A percentile compares a stretch with the other conserved stretches of the same genome.
Conservation (phyloP, 179 eudicot species). For the Vitellaria paradoxa region DNA sequence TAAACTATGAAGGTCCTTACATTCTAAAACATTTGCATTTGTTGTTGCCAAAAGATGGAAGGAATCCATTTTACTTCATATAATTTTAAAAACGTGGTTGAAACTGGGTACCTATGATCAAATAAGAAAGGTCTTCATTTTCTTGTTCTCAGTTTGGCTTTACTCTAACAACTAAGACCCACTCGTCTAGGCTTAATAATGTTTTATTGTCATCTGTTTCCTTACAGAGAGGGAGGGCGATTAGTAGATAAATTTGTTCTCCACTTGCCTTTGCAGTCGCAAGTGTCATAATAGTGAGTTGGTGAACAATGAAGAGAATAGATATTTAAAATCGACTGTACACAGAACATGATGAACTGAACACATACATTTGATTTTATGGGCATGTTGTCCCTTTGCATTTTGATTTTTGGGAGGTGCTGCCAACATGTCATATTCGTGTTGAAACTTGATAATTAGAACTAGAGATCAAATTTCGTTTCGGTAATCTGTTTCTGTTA, state of each 20-base stretch:
- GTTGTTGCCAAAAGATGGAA: conserved; percentile 5
- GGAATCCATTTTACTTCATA: background rate
- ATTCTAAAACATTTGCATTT: background rate
- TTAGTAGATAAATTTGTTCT: too few relatives aligned
- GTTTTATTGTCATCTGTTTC: too few relatives aligned
- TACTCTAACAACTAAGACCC: conserved; percentile 8
- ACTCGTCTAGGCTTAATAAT: background rate
- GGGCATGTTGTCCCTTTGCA: background rate
- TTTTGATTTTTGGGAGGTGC: background rate
- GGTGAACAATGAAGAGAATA: too few relatives aligned
- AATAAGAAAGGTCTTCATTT: background rate
- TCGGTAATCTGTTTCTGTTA: too few relatives aligned
- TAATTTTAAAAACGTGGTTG: background rate
- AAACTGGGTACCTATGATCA: background rate
- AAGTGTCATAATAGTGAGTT: too few relatives aligned
- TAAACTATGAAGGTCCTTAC: background rate
- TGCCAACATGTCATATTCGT: background rate
- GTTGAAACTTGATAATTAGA: background rate
- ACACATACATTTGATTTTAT: background rate
- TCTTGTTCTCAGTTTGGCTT: background rate
- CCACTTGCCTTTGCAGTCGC: too few relatives aligned
- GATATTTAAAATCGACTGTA: too few relatives aligned
- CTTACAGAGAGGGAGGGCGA: too few relatives aligned
- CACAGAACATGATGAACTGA: background rate
- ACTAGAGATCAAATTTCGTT: background rate